Evolutionary conservation across 306 rosid species (phyloP), one percentile per base, ranked within the genome.

Genomic region (Sphenostylis stenocarpa): DNA sequence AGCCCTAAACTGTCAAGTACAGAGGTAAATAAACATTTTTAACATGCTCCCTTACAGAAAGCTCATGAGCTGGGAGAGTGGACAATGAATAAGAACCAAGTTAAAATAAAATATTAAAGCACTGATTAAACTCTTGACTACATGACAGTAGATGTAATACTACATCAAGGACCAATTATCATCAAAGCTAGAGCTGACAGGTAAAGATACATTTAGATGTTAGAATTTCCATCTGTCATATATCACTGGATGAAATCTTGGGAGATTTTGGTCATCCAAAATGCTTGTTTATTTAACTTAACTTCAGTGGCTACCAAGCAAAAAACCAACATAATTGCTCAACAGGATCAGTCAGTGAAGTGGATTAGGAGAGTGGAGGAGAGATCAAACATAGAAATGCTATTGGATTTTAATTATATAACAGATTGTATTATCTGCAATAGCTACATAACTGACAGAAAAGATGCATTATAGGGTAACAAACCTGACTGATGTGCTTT

Each of bases 181-280:
- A 13, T 20, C 8, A 52, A 52, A 76, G 56, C 55, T 66, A 24
- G 34, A 47, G 26, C 14, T 62, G n/a, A 7, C 21, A 41, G 29
- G 55, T 57, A 13, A 39, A 24, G 7, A 11, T 39, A 33, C 66
- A 62, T 31, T 19, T 29, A 33, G 29, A 60, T 74, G 31, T 70
- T 28, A 74, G 23, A 60, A 74, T 74, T 76, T 76, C 15, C 16
- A 51, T 77, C 49, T 6, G 57, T 70, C 45, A 31, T 58, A 58
- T 28, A 31, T 60, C 60, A 13, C 36, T 1, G 12, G 68, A 75
- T 36, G 41, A 11, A 41, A 31, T 26, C 3, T 60, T 20, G 61
- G 67, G 16, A 58, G 28, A 48, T 58, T 66, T 61, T 61, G 43
- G 49, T 61, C 13, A 20, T 49, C 24, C 36, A 76, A 62, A 70